Percentiles rank a stretch among this genome's conserved stretches.
These are phyloP conservation scores for Candida nonsorbophila DNA, from an alignment of 805 yeast species.

Conservation along the genomic window DNA sequence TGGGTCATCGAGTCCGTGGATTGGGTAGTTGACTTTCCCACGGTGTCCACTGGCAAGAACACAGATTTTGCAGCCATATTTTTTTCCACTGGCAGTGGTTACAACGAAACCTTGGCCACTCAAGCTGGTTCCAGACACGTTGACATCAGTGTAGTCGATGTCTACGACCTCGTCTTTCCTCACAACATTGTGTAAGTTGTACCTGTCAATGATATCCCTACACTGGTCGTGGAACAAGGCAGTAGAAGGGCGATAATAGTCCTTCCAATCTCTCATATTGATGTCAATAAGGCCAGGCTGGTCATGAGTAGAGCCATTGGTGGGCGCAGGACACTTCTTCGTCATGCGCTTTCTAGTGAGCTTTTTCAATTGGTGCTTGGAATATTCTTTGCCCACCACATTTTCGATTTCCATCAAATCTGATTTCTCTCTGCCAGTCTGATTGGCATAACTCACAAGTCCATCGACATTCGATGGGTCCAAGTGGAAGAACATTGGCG, in stretches of 20 bases:
- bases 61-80: slow-evolving; percentile 28
- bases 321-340: slow-evolving; percentile 13
- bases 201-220: slow-evolving; percentile 24
- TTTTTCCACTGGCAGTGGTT: slow-evolving; percentile 22
- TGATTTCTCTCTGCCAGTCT: slow-evolving; percentile 18
- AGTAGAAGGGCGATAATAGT: slow-evolving; percentile 41
- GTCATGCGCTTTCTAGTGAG: slow-evolving; percentile 5
- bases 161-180: slow-evolving; percentile 26
- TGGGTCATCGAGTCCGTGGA: too few relatives aligned
- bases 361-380: slow-evolving; percentile 37
- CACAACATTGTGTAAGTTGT: slow-evolving; percentile 22
- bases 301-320: slow-evolving; percentile 16
- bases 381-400: slow-evolving; percentile 40
- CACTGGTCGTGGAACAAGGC: slow-evolving; percentile 35
- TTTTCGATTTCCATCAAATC: slow-evolving; percentile 37
- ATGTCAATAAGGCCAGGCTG: slow-evolving; percentile 33
- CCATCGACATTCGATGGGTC: slow-evolving; percentile 43
- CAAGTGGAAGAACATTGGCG: slow-evolving; percentile 46
- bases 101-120: slow-evolving; percentile 27
- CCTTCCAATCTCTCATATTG: slow-evolving; percentile 40
- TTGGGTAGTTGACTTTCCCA: slow-evolving; percentile 30
- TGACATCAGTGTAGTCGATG: slow-evolving; percentile 22
- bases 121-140: slow-evolving; percentile 15
- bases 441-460: slow-evolving; percentile 34
- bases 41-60: slow-evolving; percentile 32